These are phyloP conservation scores for Eucalyptus sp. DNA, from an alignment of 345 rosid species.

Conservation along the genomic window DNA sequence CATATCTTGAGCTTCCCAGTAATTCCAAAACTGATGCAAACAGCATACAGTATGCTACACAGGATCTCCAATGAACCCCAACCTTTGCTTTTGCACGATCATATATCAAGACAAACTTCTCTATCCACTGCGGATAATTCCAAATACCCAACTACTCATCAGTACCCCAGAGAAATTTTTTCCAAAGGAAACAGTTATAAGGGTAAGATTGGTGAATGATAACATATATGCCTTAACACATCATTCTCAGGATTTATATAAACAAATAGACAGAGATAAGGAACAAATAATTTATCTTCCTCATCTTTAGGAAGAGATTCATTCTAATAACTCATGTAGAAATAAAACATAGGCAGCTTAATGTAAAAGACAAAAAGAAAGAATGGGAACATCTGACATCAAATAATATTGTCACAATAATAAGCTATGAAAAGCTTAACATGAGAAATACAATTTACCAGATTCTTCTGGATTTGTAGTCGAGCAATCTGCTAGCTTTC, in stretches of 20 bases:
- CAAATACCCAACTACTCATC: not conserved
- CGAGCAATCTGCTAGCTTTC: constrained; percentile 97
- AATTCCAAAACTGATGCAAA: not conserved
- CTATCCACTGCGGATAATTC: not conserved
- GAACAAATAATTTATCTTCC: not conserved
- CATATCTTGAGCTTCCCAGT: not conserved
- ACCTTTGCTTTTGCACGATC: not conserved
- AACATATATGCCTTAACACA: not conserved
- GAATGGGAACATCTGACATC: not conserved
- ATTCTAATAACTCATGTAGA: not conserved
- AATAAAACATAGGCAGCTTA: not conserved
- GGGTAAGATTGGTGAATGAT: not conserved
- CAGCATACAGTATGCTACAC: not conserved
- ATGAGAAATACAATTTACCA: constrained; percentile 25
- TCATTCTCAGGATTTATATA: not conserved
- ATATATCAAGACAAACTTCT: not conserved
- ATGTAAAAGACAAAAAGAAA: not conserved
- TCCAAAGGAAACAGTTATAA: not conserved
- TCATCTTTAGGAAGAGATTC: not conserved
- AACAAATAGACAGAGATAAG: not conserved
- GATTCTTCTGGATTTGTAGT: constrained; percentile 85
- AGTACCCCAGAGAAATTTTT: not conserved
- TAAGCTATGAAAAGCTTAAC: too few relatives aligned
- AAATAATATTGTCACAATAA: not conserved
- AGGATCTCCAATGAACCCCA: not conserved